Evolutionary conservation across 164 flowering plant species (phyloP).

Genomic region (Dillenia turbinata): DNA sequence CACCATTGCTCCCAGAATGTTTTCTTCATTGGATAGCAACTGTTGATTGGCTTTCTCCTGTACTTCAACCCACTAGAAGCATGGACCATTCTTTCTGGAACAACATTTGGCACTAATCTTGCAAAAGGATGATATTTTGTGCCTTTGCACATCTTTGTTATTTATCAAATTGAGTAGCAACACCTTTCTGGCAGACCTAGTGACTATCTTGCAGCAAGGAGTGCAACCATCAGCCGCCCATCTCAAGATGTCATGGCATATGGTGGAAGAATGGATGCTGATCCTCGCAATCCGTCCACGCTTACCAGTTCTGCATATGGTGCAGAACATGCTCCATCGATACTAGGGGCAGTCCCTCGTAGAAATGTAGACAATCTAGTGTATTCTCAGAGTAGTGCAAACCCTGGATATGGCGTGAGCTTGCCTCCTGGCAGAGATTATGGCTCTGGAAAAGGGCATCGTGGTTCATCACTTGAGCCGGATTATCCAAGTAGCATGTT

Average conservation of each 20-base stretch:
- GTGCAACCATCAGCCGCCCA: slow-evolving; percentile 57
- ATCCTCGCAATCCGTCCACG: slow-evolving; percentile 56
- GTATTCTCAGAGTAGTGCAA: slow-evolving; percentile 60
- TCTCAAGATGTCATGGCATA: slow-evolving; percentile 65
- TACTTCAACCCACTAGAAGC: slow-evolving; percentile 2
- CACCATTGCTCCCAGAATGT: background rate
- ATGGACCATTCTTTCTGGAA: slow-evolving; percentile 7
- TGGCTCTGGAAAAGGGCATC: slow-evolving; percentile 73
- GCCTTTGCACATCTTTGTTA: slow-evolving; percentile 20
- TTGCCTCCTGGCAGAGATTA: slow-evolving; percentile 99
- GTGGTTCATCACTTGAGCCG: slow-evolving; percentile 49
- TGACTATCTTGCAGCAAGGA: slow-evolving; percentile 89
- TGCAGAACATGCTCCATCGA: slow-evolving; percentile 68
- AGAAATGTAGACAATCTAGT: slow-evolving; percentile 64
- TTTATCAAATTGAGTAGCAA: slow-evolving; percentile 62
- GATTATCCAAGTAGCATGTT: slow-evolving; percentile 51
- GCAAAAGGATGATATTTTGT: slow-evolving; percentile 10
- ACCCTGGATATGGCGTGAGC: slow-evolving; percentile 92
- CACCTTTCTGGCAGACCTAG: slow-evolving; percentile 96
- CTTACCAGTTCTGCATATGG: slow-evolving; percentile 52
- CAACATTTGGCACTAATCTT: background rate
- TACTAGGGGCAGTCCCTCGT: slow-evolving; percentile 80
- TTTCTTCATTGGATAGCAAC: slow-evolving; percentile 3
- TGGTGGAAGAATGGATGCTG: slow-evolving; percentile 74
- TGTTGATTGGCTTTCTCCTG: slow-evolving; percentile 2